Evolutionary conservation across 2,329 filamentous ascomycete genomes (phyloP).

Genomic region (Fusarium sp.): DNA sequence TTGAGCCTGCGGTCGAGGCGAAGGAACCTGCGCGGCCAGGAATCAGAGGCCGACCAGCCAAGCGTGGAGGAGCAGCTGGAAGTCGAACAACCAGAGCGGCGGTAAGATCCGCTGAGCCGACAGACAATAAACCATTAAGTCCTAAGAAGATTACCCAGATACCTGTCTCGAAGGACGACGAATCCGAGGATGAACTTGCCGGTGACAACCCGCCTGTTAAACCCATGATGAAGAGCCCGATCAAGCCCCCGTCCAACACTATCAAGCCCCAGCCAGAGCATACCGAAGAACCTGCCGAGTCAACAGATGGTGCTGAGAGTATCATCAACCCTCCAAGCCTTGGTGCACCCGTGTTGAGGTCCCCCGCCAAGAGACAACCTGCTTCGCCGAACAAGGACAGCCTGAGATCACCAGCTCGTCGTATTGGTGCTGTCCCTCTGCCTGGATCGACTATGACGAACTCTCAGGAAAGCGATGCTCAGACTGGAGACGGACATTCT

Average conservation of each 20-base stretch:
- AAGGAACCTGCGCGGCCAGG: conserved; percentile 53
- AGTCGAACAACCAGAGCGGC: conserved; percentile 52
- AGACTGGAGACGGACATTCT: conserved; percentile 45
- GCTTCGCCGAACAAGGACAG: conserved; percentile 65
- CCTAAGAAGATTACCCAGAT: conserved; percentile 74
- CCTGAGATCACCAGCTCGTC: conserved; percentile 67
- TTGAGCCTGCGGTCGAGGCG: conserved; percentile 56
- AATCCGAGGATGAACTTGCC: conserved; percentile 70
- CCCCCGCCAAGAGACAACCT: conserved; percentile 66
- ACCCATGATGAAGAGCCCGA: conserved; percentile 65
- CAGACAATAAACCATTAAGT: conserved; percentile 65
- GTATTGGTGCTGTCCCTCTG: conserved; percentile 48
- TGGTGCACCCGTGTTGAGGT: conserved; percentile 57
- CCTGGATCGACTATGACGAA: conserved; percentile 51
- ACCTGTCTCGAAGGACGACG: conserved; percentile 59
- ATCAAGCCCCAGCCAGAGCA: conserved; percentile 21
- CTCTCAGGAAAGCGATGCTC: conserved; percentile 9
- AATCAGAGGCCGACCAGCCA: conserved; percentile 58
- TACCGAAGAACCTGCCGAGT: conserved; percentile 35
- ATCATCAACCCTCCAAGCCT: conserved; percentile 52
- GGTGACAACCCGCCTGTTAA: conserved; percentile 62
- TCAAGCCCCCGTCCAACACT: conserved; percentile 58
- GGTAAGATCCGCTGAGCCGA: conserved; percentile 48
- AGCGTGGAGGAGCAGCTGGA: conserved; percentile 50
- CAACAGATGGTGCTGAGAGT: conserved; percentile 47